Percentiles rank a stretch among this genome's conserved stretches.
phyloP scores from a whole-genome alignment of 306 rosid genomes.

The Hylodesmum podocarpum region DNA sequence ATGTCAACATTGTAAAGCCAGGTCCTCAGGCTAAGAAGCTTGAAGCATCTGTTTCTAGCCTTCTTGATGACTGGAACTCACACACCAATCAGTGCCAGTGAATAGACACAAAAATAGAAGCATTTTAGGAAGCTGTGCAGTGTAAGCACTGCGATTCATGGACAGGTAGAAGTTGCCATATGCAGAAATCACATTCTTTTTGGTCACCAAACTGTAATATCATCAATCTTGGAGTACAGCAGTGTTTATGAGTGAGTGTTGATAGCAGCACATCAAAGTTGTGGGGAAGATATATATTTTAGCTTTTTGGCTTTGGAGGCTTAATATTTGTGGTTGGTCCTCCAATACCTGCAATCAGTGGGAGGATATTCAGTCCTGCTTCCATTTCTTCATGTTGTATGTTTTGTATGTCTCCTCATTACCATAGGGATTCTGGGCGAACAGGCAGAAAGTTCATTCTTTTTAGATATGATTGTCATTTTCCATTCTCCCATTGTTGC shows the following conservation, averaged over 20 bases:
- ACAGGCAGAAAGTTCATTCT: slow-evolving; percentile 49
- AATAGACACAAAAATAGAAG: slow-evolving; percentile 30
- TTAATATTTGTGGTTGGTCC: slow-evolving; percentile 42
- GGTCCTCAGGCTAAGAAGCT: slow-evolving; percentile 80
- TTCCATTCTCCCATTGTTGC: not conserved
- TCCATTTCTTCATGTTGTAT: slow-evolving; percentile 50
- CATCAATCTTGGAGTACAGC: slow-evolving; percentile 30
- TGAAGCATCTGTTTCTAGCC: slow-evolving; percentile 61
- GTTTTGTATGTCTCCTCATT: slow-evolving; percentile 33
- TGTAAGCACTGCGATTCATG: slow-evolving; percentile 21
- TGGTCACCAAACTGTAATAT: slow-evolving; percentile 37
- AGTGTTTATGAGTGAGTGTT: slow-evolving; percentile 36
- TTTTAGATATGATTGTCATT: slow-evolving; percentile 31
- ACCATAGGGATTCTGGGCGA: slow-evolving; percentile 24
- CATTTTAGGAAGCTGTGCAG: slow-evolving; percentile 37
- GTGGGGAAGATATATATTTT: slow-evolving; percentile 29
- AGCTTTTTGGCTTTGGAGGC: slow-evolving; percentile 41
- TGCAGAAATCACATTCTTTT: slow-evolving; percentile 47
- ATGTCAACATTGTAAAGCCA: slow-evolving; percentile 66
- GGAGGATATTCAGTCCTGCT: slow-evolving; percentile 50
- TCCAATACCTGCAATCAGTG: slow-evolving; percentile 38
- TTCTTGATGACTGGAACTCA: slow-evolving; percentile 70
- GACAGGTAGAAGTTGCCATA: slow-evolving; percentile 30
- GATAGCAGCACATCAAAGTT: slow-evolving; percentile 40
- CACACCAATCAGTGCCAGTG: slow-evolving; percentile 68